Base-by-base conservation (phyloP, 1,284 basidiomycete species). In the Cronartium quercuum region DNA sequence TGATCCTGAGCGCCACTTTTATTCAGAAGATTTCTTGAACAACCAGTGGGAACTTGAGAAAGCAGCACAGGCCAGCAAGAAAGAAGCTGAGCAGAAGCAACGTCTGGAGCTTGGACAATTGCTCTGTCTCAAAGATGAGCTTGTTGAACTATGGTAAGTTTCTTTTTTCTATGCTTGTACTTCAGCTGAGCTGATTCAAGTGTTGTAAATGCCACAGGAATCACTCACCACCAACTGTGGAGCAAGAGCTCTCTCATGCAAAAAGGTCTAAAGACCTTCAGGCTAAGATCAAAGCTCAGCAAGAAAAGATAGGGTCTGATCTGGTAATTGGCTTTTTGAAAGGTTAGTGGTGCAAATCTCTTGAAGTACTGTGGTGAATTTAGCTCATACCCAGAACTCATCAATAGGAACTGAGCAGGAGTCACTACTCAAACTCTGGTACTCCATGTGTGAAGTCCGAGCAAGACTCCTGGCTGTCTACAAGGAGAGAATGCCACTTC, bases 111-210 rank as follows among this genome's bases (percentile, higher is more conserved):
- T 66, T 6, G 64, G n/a, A 13, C 13, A 44, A 15, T 35, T 66
- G 12, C 41, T 66, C 24, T 66, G 18, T 34, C 64, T 66, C 15
- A 34, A 66, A 51, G 40, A 66, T n/a, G 24, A 66, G 35, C 6
- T 66, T 12, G 18, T 44, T 18, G 29, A 18, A n/a, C 41, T 29
- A 12, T 66, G 64, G 64, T 66, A 47, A 24, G 41, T 29, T 3
- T 51, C 10, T 51, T 5, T 51, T 18, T 18, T 51, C 47, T 4
- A 51, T 51, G 21, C 21, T 5, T 18, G n/a, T n/a, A n/a, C n/a
- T n/a, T n/a, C n/a, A n/a, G n/a, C n/a, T n/a, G n/a, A n/a, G n/a
- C 47, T 51, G 47, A 51, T 51, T 3, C 12, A 13, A 51, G 15
- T 51, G 47, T 18, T 51, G 15, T 44, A 44, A 44, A 44, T 9